Evolutionary conservation across 495 filamentous ascomycete genomes (phyloP), one percentile per base, ranked within the genome.

Genomic region (Annulohypoxylon stygium): DNA sequence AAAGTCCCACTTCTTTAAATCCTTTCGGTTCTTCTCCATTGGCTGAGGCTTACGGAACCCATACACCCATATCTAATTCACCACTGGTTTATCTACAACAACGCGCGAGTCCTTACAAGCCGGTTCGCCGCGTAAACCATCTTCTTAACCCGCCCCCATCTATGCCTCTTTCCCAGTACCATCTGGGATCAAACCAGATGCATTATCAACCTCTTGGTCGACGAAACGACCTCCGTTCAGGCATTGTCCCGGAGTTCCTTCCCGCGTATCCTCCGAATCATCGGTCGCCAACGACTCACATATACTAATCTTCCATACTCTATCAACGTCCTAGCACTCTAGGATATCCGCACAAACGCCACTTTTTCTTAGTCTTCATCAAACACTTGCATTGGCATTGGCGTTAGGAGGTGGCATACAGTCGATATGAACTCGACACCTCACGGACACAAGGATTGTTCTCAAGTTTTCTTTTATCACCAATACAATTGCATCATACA

Each of bases 171-270:
- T 89, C 94, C 54, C 90, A 93, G 70, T 91, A 92, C 65, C 88
- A 78, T 85, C 91, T 78, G 78, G 87, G 63, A 83, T 92, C 78
- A 84, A 93, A 73, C 48, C 93, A 97, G 82, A 97, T 99, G 94
- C 96, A 97, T 76, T 99, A 98, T 73, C 95, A 97, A 75, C 93
- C 95, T 4, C 81, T 99, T 8, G 92, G 93, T 3, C 93, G 93
- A 76, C 86, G 88, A 3, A 88, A 90, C 58, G 93, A 97, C 68
- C 87, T 90, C 60, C 90, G 91, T 64, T 91, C 91, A 4, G 96
- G 96, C 14, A 87, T 93, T 26, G 86, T 99, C 10, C 96, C 96
- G 11, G 95, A 97, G 55, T 88, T 85, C 63, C 37, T 74, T 33
- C 61, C 78, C 47, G 45, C 62, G n/a, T 73, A 76, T 54, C 50